phyloP scores from a whole-genome alignment of 2,329 filamentous ascomycete genomes.

The Fusarium buxicola region DNA sequence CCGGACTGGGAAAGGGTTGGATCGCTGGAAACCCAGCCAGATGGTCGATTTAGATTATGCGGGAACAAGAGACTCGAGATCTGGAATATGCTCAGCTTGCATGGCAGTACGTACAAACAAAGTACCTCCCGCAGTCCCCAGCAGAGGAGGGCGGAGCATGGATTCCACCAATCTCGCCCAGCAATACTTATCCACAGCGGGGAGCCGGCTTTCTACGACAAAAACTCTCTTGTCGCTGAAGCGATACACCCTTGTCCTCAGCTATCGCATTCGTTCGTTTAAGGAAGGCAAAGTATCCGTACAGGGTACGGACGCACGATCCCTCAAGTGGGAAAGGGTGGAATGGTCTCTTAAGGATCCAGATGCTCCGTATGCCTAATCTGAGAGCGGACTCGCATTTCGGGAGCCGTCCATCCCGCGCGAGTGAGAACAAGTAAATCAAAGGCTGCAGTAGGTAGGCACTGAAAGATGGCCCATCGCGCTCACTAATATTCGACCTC shows the following conservation, averaged over 20 bases:
- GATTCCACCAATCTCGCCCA: slow-evolving; percentile 10
- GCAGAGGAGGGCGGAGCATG: not conserved
- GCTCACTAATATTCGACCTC: not conserved
- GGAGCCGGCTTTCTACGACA: slow-evolving; percentile 19
- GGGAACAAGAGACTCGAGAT: slow-evolving; percentile 15
- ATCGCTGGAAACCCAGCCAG: not conserved
- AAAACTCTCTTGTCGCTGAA: slow-evolving; percentile 24
- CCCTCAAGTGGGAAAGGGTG: not conserved
- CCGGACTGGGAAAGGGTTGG: not conserved
- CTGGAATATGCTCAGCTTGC: slow-evolving; percentile 8
- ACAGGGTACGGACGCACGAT: slow-evolving; percentile 5
- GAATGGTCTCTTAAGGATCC: slow-evolving; percentile 23
- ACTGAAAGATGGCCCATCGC: not conserved
- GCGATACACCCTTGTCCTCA: slow-evolving; percentile 5
- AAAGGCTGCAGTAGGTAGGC: not conserved
- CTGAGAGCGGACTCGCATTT: not conserved
- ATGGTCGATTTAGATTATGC: slow-evolving; percentile 10
- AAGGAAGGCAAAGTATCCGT: not conserved
- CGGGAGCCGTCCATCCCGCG: not conserved
- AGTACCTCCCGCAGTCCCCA: not conserved
- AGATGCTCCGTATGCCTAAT: slow-evolving; percentile 17
- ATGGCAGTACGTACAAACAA: not conserved
- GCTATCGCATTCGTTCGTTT: slow-evolving; percentile 4
- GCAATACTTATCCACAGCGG: slow-evolving; percentile 21
- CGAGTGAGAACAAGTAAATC: not conserved